These are phyloP conservation scores for Paecilomyces niveus DNA, from an alignment of 2,329 filamentous ascomycete genomes.

Conservation along the genomic window DNA sequence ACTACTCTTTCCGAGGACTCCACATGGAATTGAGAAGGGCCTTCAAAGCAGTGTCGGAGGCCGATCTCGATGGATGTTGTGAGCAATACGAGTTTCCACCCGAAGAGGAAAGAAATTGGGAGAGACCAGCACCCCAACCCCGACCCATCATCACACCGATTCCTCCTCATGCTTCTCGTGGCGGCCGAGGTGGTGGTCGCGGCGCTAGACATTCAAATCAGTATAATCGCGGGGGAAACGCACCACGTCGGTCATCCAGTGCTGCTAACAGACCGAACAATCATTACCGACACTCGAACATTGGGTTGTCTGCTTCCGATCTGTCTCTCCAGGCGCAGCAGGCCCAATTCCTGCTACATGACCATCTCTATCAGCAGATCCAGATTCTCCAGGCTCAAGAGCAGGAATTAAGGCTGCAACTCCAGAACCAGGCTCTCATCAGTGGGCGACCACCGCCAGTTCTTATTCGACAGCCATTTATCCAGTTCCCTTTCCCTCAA, in stretches of 20 bases:
- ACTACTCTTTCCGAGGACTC: slow-evolving; percentile 85
- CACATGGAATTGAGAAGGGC: slow-evolving; percentile 84
- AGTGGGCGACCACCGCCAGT: slow-evolving; percentile 33
- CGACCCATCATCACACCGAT: slow-evolving; percentile 44
- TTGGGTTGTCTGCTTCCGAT: slow-evolving; percentile 29
- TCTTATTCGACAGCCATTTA: slow-evolving; percentile 35
- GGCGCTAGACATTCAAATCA: slow-evolving; percentile 44
- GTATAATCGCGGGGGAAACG: slow-evolving; percentile 40
- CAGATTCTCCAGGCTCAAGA: slow-evolving; percentile 45
- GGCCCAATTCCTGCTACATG: slow-evolving; percentile 41
- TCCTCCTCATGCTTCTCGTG: slow-evolving; percentile 36
- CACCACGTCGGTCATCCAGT: slow-evolving; percentile 51
- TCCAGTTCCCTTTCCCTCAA: slow-evolving; percentile 33
- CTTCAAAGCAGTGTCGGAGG: slow-evolving; percentile 72
- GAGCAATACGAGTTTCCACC: slow-evolving; percentile 83
- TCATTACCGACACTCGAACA: slow-evolving; percentile 28
- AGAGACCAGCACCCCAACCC: slow-evolving; percentile 50
- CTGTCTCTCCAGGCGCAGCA: slow-evolving; percentile 38
- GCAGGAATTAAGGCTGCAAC: slow-evolving; percentile 41
- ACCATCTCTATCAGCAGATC: slow-evolving; percentile 44
- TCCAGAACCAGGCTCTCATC: slow-evolving; percentile 39
- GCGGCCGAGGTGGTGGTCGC: slow-evolving; percentile 42
- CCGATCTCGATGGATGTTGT: slow-evolving; percentile 75
- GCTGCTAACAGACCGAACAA: slow-evolving; percentile 37
- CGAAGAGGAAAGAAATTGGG: slow-evolving; percentile 59